Percentiles rank a stretch among this genome's conserved stretches.
Conservation (phyloP, 139 green algal genomes). For the Micromonas pusilla region DNA sequence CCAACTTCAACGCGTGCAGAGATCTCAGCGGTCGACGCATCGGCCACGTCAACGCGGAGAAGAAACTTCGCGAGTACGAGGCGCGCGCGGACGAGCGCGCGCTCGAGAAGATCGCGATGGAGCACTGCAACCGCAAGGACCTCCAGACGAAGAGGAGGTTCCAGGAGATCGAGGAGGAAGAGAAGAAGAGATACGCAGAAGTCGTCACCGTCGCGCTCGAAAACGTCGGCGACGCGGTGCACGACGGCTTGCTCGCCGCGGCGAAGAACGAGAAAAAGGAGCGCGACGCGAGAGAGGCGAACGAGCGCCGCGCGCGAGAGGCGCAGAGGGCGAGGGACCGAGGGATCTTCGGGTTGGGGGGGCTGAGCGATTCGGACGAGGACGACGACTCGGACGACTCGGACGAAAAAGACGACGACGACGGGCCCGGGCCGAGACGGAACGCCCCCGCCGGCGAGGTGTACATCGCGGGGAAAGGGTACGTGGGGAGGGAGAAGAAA, state of each 20-base stretch:
- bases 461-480: too few species aligned
- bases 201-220: not conserved
- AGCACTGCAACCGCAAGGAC: conserved; percentile 65
- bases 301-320: too few species aligned
- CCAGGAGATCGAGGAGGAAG: not conserved
- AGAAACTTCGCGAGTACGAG: conserved; percentile 81
- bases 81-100: conserved; percentile 57
- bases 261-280: conserved; percentile 1
- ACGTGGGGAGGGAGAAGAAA: too few species aligned
- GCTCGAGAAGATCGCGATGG: conserved; percentile 65
- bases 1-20: conserved; percentile 85
- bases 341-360: not conserved
- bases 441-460: too few species aligned
- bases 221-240: not conserved
- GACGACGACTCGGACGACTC: too few species aligned
- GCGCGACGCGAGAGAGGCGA: not conserved
- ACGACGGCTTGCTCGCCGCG: conserved; percentile 4
- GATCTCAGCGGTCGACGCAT: conserved; percentile 81
- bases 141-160: conserved; percentile 36
- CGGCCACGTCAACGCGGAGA: conserved; percentile 56
- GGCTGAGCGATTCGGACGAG: not conserved
- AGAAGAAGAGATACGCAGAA: not conserved
- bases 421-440: too few species aligned
- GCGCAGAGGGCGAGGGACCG: not conserved
- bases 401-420: too few species aligned